Base-by-base conservation (phyloP, 2,329 filamentous ascomycete species). In the Plectosphaerella cucumerina region DNA sequence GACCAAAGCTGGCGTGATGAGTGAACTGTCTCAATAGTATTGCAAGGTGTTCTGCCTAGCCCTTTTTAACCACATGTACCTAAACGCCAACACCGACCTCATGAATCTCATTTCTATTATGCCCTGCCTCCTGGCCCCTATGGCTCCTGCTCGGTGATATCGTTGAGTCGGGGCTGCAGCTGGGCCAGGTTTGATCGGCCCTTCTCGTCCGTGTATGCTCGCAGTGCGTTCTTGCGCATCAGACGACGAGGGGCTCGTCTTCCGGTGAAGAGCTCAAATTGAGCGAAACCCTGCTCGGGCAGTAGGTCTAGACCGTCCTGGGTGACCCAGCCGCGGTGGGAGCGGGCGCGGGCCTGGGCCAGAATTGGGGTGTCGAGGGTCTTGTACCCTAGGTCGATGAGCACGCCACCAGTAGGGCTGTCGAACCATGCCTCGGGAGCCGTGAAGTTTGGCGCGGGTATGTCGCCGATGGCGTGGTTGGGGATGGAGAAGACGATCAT, bases 261-360 rank as follows among this genome's bases (percentile, higher is more conserved):
- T 1, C 87, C 88, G 0, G 88, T 91, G 63, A 92, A 90, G 3
- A 92, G 68, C 66, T 93, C 89, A 61, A 92, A 93, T 60, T 92
- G 88, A 1, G 88, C 87, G 66, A 89, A 89, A 0, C 86, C 89
- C 62, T 92, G 88, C 63, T 92, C 89, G 0, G 86, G 86, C 14
- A 93, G 67, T 44, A 91, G 76, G 59, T 92, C 87, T 12, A 92
- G 70, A 0, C 88, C 88, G 60, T 91, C 86, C 66, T 91, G 81
- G 17, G 87, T 76, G 0, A 90, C 84, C 87, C 87, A 92, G 39
- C 87, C 77, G 56, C 77, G 72, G 50, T 82, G 71, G 18, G 81
- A 73, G 64, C 81, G 68, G 48, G 73, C 70, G 17, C 84, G 77
- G 50, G 89, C 82, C 59, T 92, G 88, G 31, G 77, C 75, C 42